phyloP scores from a whole-genome alignment of 1,139 yeast species.

The Tardiomyces blankii region DNA sequence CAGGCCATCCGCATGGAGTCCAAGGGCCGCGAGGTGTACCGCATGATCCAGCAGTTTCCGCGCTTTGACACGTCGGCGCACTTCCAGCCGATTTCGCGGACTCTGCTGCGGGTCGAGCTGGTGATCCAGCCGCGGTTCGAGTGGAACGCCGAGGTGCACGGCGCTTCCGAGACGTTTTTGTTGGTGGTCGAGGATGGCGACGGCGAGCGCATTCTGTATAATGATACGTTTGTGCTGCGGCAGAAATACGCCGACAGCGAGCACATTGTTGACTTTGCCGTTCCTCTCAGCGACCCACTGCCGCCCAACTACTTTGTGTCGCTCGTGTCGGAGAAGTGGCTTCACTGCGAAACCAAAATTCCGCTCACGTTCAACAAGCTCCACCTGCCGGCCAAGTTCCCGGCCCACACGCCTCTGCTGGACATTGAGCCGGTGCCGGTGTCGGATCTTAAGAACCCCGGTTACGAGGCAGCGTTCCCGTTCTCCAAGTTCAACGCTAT shows the following conservation, averaged over 20 bases:
- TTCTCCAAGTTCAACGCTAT: slow-evolving; percentile 51
- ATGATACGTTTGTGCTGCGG: slow-evolving; percentile 44
- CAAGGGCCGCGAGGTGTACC: slow-evolving; percentile 50
- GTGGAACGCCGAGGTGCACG: slow-evolving; percentile 63
- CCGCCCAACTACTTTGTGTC: slow-evolving; percentile 75
- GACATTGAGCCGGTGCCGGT: slow-evolving; percentile 42
- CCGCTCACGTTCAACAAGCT: slow-evolving; percentile 51
- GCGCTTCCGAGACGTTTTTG: slow-evolving; percentile 52
- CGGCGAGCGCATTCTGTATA: slow-evolving; percentile 60
- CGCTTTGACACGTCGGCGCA: slow-evolving; percentile 39
- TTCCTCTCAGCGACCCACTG: slow-evolving; percentile 45
- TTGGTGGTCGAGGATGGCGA: slow-evolving; percentile 74
- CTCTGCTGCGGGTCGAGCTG: slow-evolving; percentile 52
- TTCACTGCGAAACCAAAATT: slow-evolving; percentile 55
- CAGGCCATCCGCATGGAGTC: slow-evolving; percentile 69
- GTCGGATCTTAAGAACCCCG: slow-evolving; percentile 36
- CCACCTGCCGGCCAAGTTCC: slow-evolving; percentile 56
- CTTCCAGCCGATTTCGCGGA: slow-evolving; percentile 68
- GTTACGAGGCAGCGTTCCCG: slow-evolving; percentile 16
- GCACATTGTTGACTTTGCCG: slow-evolving; percentile 53
- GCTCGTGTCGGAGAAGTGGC: slow-evolving; percentile 73
- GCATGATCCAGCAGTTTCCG: slow-evolving; percentile 64
- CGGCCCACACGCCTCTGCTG: slow-evolving; percentile 46
- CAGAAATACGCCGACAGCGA: slow-evolving; percentile 39
- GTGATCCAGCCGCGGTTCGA: slow-evolving; percentile 62